Evolutionary conservation across 441 rosid genomes (phyloP).

Genomic region (Erodium moschatum): DNA sequence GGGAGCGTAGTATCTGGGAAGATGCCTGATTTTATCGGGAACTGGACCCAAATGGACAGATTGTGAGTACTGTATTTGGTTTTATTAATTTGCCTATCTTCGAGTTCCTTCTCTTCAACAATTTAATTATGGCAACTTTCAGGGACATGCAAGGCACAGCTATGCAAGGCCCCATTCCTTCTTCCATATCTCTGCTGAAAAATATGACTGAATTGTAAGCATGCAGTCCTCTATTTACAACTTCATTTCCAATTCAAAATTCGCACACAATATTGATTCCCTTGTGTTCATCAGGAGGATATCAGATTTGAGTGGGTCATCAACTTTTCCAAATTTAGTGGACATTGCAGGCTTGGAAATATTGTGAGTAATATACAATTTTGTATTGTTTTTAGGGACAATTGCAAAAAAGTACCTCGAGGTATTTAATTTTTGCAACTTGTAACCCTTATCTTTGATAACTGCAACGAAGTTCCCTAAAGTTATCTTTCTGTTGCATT

Average conservation of each 20-base stretch:
- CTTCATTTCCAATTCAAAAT: neutral
- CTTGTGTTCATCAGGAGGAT: slow-evolving; percentile 46
- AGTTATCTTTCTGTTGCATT: too few species aligned
- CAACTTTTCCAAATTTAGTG: slow-evolving; percentile 43
- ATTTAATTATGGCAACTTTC: neutral
- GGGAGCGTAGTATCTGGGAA: slow-evolving; percentile 63
- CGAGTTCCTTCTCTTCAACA: neutral
- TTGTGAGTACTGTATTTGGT: slow-evolving; percentile 38
- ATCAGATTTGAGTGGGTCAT: slow-evolving; percentile 52
- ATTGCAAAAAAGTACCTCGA: too few species aligned
- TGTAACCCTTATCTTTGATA: too few species aligned
- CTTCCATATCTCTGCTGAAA: slow-evolving; percentile 41
- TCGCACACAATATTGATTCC: neutral
- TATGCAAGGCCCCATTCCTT: slow-evolving; percentile 79
- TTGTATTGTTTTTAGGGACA: too few species aligned
- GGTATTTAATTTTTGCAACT: too few species aligned
- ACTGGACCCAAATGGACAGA: slow-evolving; percentile 49
- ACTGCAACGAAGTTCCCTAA: too few species aligned
- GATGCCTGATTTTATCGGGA: slow-evolving; percentile 73
- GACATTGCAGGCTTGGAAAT: slow-evolving; percentile 18
- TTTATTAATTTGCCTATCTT: neutral
- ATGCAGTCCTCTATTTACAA: neutral
- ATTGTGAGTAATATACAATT: slow-evolving; percentile 41
- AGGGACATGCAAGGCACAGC: slow-evolving; percentile 77
- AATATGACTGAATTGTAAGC: slow-evolving; percentile 47